A percentile compares a stretch with the other conserved stretches of the same genome.
phyloP scores from a whole-genome alignment of 2,329 filamentous ascomycete genomes.

The Pseudocercospora fijiensis region DNA sequence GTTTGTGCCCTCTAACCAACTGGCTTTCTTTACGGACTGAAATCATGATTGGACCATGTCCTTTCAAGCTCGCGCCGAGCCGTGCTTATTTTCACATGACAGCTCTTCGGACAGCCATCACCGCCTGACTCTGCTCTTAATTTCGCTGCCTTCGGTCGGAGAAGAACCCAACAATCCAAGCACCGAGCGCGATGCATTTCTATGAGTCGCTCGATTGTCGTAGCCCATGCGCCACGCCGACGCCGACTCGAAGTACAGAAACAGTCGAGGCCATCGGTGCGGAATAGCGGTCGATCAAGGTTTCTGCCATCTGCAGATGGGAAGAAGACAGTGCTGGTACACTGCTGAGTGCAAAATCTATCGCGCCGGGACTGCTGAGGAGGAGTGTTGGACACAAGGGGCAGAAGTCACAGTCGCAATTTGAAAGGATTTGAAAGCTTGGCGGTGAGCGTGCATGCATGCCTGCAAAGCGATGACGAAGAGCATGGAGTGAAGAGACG shows the following conservation, averaged over 20 bases:
- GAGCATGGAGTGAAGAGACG: background rate
- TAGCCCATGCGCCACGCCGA: background rate
- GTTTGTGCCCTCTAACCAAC: background rate
- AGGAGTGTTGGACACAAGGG: background rate
- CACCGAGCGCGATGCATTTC: background rate
- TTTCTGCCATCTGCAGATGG: background rate
- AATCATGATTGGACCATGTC: background rate
- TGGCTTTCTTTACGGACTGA: background rate
- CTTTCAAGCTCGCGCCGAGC: background rate
- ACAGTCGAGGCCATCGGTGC: background rate
- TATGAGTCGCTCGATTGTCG: background rate
- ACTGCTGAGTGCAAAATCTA: too few species aligned
- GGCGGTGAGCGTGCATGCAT: background rate
- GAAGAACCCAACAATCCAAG: background rate
- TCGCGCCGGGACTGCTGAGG: too few species aligned
- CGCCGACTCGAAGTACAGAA: background rate
- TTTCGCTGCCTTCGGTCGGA: conserved; percentile 1
- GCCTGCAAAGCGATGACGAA: background rate
- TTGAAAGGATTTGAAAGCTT: background rate
- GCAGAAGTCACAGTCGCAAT: background rate
- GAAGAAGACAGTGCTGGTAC: background rate
- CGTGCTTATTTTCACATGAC: background rate
- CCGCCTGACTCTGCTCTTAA: background rate
- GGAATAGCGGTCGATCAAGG: background rate
- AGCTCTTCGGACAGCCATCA: background rate